Conservation (phyloP, 805 yeast genomes). For the Jamesozyma jinghongensis region DNA sequence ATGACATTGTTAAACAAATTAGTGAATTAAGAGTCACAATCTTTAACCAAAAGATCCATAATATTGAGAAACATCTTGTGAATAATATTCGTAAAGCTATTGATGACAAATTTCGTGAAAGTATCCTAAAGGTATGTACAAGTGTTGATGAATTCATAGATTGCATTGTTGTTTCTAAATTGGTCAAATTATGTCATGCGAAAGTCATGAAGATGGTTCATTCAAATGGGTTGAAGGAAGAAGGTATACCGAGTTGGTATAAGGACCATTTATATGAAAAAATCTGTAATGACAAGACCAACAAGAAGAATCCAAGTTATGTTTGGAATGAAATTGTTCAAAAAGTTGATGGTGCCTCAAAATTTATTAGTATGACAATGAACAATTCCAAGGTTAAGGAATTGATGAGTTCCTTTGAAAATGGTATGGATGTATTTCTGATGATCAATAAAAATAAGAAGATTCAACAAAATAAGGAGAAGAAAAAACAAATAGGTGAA, state of each 20-base stretch:
- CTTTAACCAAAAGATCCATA: constrained; percentile 23
- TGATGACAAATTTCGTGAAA: constrained; percentile 4
- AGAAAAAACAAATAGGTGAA: constrained; percentile 2
- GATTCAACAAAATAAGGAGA: constrained; percentile 3
- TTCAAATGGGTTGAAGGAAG: neutral
- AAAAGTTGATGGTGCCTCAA: constrained; percentile 18
- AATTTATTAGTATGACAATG: constrained; percentile 35
- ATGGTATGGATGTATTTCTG: constrained; percentile 32
- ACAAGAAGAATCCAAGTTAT: constrained; percentile 38
- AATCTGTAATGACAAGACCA: constrained; percentile 25
- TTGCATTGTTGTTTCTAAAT: constrained; percentile 19
- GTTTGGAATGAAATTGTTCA: constrained; percentile 31
- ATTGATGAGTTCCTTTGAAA: constrained; percentile 33
- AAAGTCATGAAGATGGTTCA: constrained; percentile 15
- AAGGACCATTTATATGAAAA: constrained; percentile 18
- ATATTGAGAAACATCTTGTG: constrained; percentile 18
- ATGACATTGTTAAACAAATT: constrained; percentile 12
- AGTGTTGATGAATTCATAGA: constrained; percentile 16
- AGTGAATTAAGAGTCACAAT: constrained; percentile 17
- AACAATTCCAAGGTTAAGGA: constrained; percentile 41
- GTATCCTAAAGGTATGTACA: constrained; percentile 3
- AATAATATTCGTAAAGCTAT: constrained; percentile 9
- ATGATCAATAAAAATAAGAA: constrained; percentile 26
- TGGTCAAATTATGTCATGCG: constrained; percentile 17
- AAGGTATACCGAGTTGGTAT: constrained; percentile 21